A percentile compares a stretch with the other conserved stretches of the same genome.
Conservation (phyloP, 768 basidiomycete species). For the Suillus subaureus region DNA sequence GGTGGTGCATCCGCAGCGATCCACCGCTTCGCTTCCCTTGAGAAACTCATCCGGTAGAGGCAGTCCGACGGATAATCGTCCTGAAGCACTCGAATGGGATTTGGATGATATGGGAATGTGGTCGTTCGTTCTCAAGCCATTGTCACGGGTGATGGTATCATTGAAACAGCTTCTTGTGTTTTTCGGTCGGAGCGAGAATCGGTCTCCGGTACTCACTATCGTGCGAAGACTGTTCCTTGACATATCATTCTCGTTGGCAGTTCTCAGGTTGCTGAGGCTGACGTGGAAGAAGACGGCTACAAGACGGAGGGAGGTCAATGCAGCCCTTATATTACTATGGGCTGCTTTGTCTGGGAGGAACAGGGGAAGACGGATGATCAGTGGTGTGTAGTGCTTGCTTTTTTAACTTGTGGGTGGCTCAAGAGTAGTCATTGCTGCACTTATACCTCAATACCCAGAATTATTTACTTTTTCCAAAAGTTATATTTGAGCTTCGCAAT, state of each 20-base stretch:
- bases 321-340: slow-evolving; percentile 71
- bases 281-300: slow-evolving; percentile 72
- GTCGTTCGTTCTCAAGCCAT: slow-evolving; percentile 69
- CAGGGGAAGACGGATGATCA: slow-evolving; percentile 46
- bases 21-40: slow-evolving; percentile 43
- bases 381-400: slow-evolving; percentile 40
- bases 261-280: slow-evolving; percentile 57
- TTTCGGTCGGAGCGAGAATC: slow-evolving; percentile 58
- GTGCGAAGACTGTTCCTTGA: slow-evolving; percentile 78
- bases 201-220: slow-evolving; percentile 67
- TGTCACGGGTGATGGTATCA: slow-evolving; percentile 51
- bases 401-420: slow-evolving; percentile 8
- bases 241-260: slow-evolving; percentile 68
- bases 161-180: slow-evolving; percentile 57
- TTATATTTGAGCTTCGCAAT: background rate
- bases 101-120: slow-evolving; percentile 85
- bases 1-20: slow-evolving; percentile 37
- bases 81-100: slow-evolving; percentile 54
- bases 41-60: slow-evolving; percentile 43
- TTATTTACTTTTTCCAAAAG: slow-evolving; percentile 3
- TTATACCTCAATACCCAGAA: slow-evolving; percentile 14
- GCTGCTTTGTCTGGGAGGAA: slow-evolving; percentile 64
- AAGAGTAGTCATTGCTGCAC: slow-evolving; percentile 11
- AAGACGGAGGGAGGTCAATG: slow-evolving; percentile 66
- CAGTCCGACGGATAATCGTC: slow-evolving; percentile 41